Conservation (phyloP, 352 stramenopile genomes). For the Phytophthora syringae region DNA sequence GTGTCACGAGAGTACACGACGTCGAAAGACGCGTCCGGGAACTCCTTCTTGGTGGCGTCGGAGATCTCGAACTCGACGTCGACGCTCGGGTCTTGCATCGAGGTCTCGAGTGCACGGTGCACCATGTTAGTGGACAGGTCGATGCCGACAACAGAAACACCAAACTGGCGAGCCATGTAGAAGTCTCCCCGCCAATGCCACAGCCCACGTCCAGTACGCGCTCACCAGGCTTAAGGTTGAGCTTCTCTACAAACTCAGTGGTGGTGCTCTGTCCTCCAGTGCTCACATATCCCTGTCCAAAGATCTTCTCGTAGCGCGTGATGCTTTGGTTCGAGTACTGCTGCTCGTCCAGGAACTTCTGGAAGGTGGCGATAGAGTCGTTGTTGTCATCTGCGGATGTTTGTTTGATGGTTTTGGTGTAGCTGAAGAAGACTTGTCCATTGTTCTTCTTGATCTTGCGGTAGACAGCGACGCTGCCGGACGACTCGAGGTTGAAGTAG, state of each 20-base stretch:
- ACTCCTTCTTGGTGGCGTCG: no score
- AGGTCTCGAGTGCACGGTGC: slow-evolving; percentile 68
- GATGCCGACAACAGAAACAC: slow-evolving; percentile 75
- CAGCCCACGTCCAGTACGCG: slow-evolving; percentile 91
- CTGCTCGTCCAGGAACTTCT: slow-evolving; percentile 75
- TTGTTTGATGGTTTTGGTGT: slow-evolving; percentile 62
- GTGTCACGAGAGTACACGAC: slow-evolving; percentile 82
- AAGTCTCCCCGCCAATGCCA: slow-evolving; percentile 91
- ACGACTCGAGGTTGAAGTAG: slow-evolving; percentile 73
- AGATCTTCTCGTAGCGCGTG: slow-evolving; percentile 80
- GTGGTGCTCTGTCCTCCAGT: slow-evolving; percentile 71
- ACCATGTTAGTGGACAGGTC: slow-evolving; percentile 84
- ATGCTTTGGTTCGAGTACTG: slow-evolving; percentile 79
- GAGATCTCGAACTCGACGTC: slow-evolving; percentile 81
- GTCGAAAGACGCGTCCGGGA: slow-evolving; percentile 69
- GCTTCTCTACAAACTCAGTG: slow-evolving; percentile 73
- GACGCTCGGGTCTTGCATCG: slow-evolving; percentile 49
- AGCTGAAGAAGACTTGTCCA: slow-evolving; percentile 79
- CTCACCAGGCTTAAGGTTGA: slow-evolving; percentile 64
- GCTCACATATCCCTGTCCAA: slow-evolving; percentile 74
- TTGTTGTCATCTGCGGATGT: slow-evolving; percentile 3
- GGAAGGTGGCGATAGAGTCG: slow-evolving; percentile 56
- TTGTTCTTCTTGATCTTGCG: slow-evolving; percentile 87
- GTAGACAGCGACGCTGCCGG: slow-evolving; percentile 66
- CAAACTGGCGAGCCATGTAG: slow-evolving; percentile 92